These are phyloP conservation scores for Trichoderma asperelloides DNA, from an alignment of 495 filamentous ascomycete species.

Conservation along the genomic window DNA sequence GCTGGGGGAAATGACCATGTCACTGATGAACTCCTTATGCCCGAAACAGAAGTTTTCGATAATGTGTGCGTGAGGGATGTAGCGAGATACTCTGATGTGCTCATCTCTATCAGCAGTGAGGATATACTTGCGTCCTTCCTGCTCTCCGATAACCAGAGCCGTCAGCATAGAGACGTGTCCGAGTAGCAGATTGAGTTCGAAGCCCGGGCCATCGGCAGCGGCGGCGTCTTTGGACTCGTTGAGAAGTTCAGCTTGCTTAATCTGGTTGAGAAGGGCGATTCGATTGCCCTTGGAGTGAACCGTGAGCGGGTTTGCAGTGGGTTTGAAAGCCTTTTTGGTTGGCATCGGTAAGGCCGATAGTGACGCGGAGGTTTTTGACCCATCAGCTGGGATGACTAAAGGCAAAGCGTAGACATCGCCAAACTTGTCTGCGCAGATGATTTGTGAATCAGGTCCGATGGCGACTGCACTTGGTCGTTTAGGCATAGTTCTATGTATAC, in stretches of 20 bases:
- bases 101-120: slow-evolving; percentile 91
- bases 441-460: slow-evolving; percentile 56
- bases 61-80: slow-evolving; percentile 71
- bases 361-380: background rate
- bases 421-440: slow-evolving; percentile 86
- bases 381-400: slow-evolving; percentile 40
- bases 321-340: slow-evolving; percentile 22
- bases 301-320: slow-evolving; percentile 60
- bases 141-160: slow-evolving; percentile 48
- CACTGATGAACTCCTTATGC: slow-evolving; percentile 72
- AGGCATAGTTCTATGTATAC: slow-evolving; percentile 59
- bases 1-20: slow-evolving; percentile 53
- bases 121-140: slow-evolving; percentile 52
- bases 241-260: slow-evolving; percentile 37
- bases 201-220: slow-evolving; percentile 40
- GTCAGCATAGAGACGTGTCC: slow-evolving; percentile 94
- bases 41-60: slow-evolving; percentile 86
- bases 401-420: slow-evolving; percentile 93
- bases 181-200: slow-evolving; percentile 67
- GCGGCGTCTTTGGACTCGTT: slow-evolving; percentile 28
- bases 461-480: slow-evolving; percentile 74
- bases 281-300: slow-evolving; percentile 80
- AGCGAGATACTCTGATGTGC: slow-evolving; percentile 87
- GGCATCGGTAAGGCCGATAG: slow-evolving; percentile 1
- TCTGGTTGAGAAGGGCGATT: slow-evolving; percentile 64